Evolutionary conservation across 2,329 filamentous ascomycete genomes (phyloP).

Genomic region (Aspergillus tanneri): DNA sequence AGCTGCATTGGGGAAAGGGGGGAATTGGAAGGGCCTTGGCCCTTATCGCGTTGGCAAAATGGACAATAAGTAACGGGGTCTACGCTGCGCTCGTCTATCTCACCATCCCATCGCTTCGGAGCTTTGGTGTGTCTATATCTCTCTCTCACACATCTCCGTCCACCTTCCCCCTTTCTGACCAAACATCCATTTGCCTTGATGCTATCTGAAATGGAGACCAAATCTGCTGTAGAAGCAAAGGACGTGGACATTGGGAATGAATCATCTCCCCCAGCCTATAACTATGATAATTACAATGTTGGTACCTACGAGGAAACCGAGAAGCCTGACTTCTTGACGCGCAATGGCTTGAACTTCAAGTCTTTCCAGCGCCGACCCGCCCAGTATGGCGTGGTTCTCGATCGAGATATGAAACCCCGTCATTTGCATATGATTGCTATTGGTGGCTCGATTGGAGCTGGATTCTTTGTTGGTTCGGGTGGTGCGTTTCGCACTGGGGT

Average conservation of each 20-base stretch:
- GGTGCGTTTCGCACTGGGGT: constrained; percentile 16
- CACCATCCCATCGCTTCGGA: neutral
- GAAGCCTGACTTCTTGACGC: constrained; percentile 24
- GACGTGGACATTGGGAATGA: constrained; percentile 8
- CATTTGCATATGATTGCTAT: constrained; percentile 44
- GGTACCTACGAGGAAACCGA: constrained; percentile 1
- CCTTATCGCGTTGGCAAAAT: constrained; percentile 2
- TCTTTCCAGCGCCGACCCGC: constrained; percentile 22
- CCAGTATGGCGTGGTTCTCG: constrained; percentile 15
- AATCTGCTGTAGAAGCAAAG: constrained; percentile 3
- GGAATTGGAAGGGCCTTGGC: neutral
- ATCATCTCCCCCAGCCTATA: constrained; percentile 10
- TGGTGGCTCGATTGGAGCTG: constrained; percentile 23
- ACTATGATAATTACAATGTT: constrained; percentile 4
- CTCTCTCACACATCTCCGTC: no score
- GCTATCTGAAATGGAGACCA: constrained; percentile 8
- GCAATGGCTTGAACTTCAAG: constrained; percentile 24
- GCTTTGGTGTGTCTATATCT: no score
- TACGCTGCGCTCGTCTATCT: neutral
- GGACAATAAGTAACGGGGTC: neutral
- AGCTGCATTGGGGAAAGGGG: neutral
- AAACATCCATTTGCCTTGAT: neutral
- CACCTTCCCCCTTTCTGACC: no score
- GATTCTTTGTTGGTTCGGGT: constrained; percentile 23
- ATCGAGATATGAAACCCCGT: constrained; percentile 28